Percentiles rank a stretch among this genome's conserved stretches.
Evolutionary conservation across 306 rosid genomes (phyloP).

Genomic region (Inga oerstediana): DNA sequence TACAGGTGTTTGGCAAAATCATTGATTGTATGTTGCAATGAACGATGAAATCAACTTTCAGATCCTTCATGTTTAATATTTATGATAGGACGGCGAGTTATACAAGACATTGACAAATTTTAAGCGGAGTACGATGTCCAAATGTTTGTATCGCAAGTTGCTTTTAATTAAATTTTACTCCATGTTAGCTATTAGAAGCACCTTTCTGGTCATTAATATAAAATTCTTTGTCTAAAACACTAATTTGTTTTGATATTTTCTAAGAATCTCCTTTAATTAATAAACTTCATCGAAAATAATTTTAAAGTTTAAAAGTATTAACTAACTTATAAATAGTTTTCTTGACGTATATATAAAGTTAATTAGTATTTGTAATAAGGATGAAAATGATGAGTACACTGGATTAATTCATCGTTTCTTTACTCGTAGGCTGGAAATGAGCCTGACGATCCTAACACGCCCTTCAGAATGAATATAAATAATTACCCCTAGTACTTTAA

Average conservation of each 20-base stretch:
- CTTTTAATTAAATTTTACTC: neutral
- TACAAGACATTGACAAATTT: neutral
- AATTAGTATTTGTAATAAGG: neutral
- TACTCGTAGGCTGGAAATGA: neutral
- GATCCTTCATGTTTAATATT: neutral
- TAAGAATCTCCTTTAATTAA: neutral
- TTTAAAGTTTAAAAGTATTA: neutral
- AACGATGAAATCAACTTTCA: neutral
- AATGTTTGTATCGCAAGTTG: neutral
- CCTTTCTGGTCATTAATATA: neutral
- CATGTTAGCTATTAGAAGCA: neutral
- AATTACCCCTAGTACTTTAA: neutral
- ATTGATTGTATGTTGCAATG: neutral
- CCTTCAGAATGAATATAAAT: neutral
- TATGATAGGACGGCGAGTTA: neutral
- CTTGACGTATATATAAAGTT: too few relatives aligned
- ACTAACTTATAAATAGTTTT: neutral
- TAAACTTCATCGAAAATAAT: neutral
- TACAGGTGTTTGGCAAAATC: neutral
- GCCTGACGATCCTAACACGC: too few relatives aligned
- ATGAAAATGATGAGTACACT: neutral
- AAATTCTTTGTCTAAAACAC: neutral
- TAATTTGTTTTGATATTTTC: neutral
- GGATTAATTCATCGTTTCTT: too few relatives aligned
- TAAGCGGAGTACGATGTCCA: neutral